Evolutionary conservation across 192 early-diverging fungal species (phyloP), one percentile per base, ranked within the genome.

Genomic region (Entomortierella chlamydospora): DNA sequence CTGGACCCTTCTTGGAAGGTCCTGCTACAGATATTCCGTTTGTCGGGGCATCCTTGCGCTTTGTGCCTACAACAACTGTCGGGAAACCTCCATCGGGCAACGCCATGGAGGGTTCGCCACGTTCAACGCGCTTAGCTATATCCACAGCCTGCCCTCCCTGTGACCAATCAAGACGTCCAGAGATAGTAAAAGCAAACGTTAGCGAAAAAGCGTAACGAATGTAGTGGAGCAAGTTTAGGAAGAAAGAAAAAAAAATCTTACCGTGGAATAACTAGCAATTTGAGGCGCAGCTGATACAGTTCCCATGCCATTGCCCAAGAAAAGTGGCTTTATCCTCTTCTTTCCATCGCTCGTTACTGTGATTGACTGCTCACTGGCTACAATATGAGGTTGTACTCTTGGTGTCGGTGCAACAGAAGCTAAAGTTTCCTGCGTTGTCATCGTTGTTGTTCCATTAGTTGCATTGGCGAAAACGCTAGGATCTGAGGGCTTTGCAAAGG

Each of bases 301-400:
- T 1, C 76, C 68, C 67, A 79, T 79, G 17, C 76, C 76, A 23
- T 65, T 70, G 29, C 88, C 82, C 12, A 92, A 66, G 81, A 90
- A 88, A 57, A 89, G 49, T 7, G 93, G 96, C 29, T 90, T 89
- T 29, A 98, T 96, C 12, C 96, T 85, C 57, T 92, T 94, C 81
- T 93, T 92, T 10, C 96, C 96, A 67, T 92, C 88, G 47, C 90
- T 91, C 10, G 92, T 93, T 52, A 89, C 81, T 0, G 93, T 89
- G 33, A 93, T 88, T 1, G 63, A 81, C 62, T 93, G 91, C 26
- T 84, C 77, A 31, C 68, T 73, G 25, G 39, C 81, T 47, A 72
- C 34, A 11, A 80, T 51, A 10, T 60, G 61, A 26, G 56, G 60
- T 56, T 28, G 63, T 30, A 30, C 18, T 43, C 64, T 42, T 57